These are phyloP conservation scores for Trichocladium uniseriatum DNA, from an alignment of 495 filamentous ascomycete genomes.

Conservation along the genomic window DNA sequence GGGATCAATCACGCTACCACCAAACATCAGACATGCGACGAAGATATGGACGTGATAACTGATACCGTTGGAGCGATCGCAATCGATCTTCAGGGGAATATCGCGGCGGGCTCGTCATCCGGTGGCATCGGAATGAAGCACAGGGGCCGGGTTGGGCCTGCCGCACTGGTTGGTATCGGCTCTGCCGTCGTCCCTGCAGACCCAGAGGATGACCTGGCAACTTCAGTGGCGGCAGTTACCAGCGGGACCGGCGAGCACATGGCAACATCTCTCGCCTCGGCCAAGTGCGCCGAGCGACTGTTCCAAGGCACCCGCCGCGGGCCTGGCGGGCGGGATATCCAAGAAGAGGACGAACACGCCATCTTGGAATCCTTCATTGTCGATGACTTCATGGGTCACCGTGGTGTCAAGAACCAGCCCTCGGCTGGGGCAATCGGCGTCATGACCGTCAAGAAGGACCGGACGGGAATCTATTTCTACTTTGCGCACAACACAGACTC, in stretches of 20 bases:
- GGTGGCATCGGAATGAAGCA: conserved; percentile 99
- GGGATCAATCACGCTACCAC: neutral
- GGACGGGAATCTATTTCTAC: conserved; percentile 61
- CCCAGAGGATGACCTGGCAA: conserved; percentile 46
- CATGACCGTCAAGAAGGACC: conserved; percentile 70
- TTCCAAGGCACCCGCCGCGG: conserved; percentile 55
- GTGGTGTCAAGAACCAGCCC: conserved; percentile 61
- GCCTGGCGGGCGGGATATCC: conserved; percentile 47
- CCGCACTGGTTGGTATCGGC: conserved; percentile 84
- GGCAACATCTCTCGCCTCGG: conserved; percentile 78
- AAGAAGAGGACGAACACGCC: conserved; percentile 57
- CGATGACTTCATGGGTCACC: conserved; percentile 75
- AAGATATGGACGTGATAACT: conserved; percentile 51
- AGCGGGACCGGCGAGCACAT: conserved; percentile 97
- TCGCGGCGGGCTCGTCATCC: conserved; percentile 94
- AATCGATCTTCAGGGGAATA: conserved; percentile 72
- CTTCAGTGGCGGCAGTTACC: conserved; percentile 66
- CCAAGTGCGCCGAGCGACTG: conserved; percentile 65
- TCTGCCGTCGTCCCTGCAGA: conserved; percentile 69
- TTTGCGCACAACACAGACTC: conserved; percentile 93
- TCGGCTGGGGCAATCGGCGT: conserved; percentile 73
- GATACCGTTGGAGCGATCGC: conserved; percentile 96
- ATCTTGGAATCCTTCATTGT: conserved; percentile 62
- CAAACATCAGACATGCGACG: neutral
- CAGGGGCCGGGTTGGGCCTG: conserved; percentile 79